Evolutionary conservation across 331 rosid genomes (phyloP), one percentile per base, ranked within the genome.

Genomic region (Ulmus americana): DNA sequence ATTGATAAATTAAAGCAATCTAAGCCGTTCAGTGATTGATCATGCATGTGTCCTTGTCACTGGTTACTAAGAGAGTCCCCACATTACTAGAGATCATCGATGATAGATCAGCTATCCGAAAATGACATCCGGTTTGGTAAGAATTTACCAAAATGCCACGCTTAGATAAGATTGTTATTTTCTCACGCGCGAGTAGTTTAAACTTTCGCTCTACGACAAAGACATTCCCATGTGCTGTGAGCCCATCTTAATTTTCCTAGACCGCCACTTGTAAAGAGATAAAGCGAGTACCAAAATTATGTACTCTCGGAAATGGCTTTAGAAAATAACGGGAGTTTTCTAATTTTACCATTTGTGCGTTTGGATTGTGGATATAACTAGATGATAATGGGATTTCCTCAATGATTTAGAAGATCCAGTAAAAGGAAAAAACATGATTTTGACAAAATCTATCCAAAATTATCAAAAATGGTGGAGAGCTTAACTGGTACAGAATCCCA

Each of bases 1-100:
- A 58, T 28, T 40, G 73, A 77, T 57, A 70, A 75, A 44, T 7
- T 13, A 74, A 75, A 76, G 57, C 75, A 84, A 80, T 80, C 83
- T 58, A 14, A 76, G 68, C 84, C 95, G 89, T 89, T 48, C 83
- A 82, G 59, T 40, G 83, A 55, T 84, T 42, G 80, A 81, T 71
- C 88, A 88, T 81, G 95, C 95, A 88, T 83, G 86, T 82, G 97
- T 91, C 97, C 60, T 77, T 79, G 71, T 91, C 95, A 80, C 88
- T 80, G 72, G 65, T 80, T 77, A 79, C 82, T 71, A 80, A 80
- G 88, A 63, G 71, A 63, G 65, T 61, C 66, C 59, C 64, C 56
- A 43, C 81, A 44, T 74, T 64, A 69, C 85, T 65, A 62, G 61
- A 76, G 77, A 60, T 59, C n/a, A 66, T 50, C 58, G 59, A 56